Evolutionary conservation across 306 rosid genomes (phyloP).

Genomic region (Vigna nakashimae): DNA sequence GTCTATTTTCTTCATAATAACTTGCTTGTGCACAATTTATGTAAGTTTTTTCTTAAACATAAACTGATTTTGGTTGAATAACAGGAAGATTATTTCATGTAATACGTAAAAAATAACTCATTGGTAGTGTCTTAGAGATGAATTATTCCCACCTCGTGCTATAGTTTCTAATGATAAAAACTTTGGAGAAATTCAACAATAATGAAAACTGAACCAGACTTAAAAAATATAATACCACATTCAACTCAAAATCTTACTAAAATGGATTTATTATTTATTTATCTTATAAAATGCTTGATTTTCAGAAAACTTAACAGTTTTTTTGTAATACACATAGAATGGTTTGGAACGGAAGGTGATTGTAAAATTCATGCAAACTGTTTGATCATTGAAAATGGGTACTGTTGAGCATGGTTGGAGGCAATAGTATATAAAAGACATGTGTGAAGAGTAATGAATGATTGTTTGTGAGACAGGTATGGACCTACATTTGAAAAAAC

Average conservation of each 20-base stretch:
- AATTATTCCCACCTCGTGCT: not conserved
- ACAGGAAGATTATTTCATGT: not conserved
- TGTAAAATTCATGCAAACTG: not conserved
- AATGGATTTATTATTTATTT: too few relatives aligned
- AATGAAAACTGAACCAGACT: too few relatives aligned
- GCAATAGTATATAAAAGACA: slow-evolving; percentile 1
- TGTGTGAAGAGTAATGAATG: slow-evolving; percentile 19
- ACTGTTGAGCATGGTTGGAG: not conserved
- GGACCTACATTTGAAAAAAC: slow-evolving; percentile 33
- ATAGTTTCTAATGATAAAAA: too few relatives aligned
- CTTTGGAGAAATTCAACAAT: too few relatives aligned
- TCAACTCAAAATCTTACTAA: too few relatives aligned
- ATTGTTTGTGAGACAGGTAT: slow-evolving; percentile 3
- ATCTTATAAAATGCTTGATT: too few relatives aligned
- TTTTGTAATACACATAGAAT: too few relatives aligned
- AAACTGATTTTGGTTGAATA: not conserved
- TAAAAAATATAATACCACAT: too few relatives aligned
- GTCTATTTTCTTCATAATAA: too few relatives aligned
- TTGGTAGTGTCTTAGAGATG: not conserved
- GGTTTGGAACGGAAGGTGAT: not conserved
- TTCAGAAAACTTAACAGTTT: too few relatives aligned
- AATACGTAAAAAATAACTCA: not conserved
- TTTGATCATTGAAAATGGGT: slow-evolving; percentile 12
- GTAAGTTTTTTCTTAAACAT: too few relatives aligned
- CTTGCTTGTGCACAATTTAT: too few relatives aligned